Evolutionary conservation across 148 eudicot species (phyloP), one percentile per base, ranked within the genome.

Genomic region (Camellia granthamiana): DNA sequence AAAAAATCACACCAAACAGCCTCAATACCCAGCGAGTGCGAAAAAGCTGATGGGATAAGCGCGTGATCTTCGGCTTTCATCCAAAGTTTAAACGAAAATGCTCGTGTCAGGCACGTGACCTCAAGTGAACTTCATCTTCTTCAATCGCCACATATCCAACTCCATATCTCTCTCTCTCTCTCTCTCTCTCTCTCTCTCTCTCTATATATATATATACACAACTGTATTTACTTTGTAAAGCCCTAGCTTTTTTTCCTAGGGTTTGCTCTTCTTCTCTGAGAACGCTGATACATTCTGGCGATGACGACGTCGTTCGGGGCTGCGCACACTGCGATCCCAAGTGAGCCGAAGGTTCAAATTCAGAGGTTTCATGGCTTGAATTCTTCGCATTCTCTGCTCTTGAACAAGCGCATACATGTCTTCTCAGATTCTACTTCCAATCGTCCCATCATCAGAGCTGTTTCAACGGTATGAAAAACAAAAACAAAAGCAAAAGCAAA

Each of bases 281-380:
- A 49, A 5, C 52, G 52, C 52, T 7, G 52, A 49, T 49, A 5
- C 52, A 3, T 49, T 49, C 46, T 44, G 74, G 59, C 41, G 51
- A 90, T 89, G 97, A 74, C 91, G 84, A 88, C 94, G 75, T 82
- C 97, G 82, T 79, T 90, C 46, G 93, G 93, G 13, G 87, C 89
- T 55, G 83, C 90, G 51, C 85, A 81, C 74, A 73, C 87, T 69
- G 78, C 89, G 77, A 81, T 87, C 71, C 80, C 86, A 69, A 79
- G 65, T 66, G 92, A 92, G 54, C 76, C 89, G 0, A 87, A 81
- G 81, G 85, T 91, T 44, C 91, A 84, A 68, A 6, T 90, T 79
- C 85, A 84, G 79, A 84, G 81, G 81, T 84, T 85, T 66, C 79
- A 82, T 77, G 93, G 93, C 55, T 81, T 85, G 71, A 88, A 80